Conservation (phyloP, 441 rosid species). For the Erodium texanum region DNA sequence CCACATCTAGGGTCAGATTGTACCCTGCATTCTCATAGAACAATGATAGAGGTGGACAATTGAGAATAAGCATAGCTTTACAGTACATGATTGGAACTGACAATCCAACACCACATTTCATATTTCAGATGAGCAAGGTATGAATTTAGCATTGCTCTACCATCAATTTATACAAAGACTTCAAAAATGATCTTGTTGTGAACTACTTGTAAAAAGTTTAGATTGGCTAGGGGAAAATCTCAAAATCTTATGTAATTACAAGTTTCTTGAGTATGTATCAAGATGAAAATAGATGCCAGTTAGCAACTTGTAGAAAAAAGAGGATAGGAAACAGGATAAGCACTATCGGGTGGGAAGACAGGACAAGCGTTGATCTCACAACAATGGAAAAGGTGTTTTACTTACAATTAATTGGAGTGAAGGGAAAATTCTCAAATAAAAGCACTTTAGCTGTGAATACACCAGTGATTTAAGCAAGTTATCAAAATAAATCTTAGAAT, state of each 20-base stretch:
- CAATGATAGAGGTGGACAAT: slow-evolving; percentile 10
- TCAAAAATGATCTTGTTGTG: not conserved
- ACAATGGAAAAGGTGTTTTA: not conserved
- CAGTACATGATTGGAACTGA: too few relatives aligned
- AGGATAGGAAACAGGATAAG: not conserved
- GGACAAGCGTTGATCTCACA: not conserved
- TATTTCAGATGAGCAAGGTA: not conserved
- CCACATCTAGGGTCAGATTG: slow-evolving; percentile 19
- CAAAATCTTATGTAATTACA: not conserved
- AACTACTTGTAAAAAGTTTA: not conserved
- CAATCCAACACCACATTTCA: not conserved
- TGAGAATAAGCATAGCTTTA: too few relatives aligned
- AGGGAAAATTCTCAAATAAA: not conserved
- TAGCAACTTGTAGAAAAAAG: not conserved
- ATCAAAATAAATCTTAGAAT: slow-evolving; percentile 17
- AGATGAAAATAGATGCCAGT: not conserved
- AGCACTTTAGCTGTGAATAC: not conserved
- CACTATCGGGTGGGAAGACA: not conserved
- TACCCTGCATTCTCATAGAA: slow-evolving; percentile 3
- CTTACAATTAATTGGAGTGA: slow-evolving; percentile 1
- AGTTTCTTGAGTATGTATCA: not conserved
- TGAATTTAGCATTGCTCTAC: not conserved
- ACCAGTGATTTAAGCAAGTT: not conserved
- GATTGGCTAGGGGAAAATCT: not conserved
- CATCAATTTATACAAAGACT: not conserved